These are phyloP conservation scores for Penicillium sp. DNA, from an alignment of 2,329 filamentous ascomycete species.

Conservation along the genomic window DNA sequence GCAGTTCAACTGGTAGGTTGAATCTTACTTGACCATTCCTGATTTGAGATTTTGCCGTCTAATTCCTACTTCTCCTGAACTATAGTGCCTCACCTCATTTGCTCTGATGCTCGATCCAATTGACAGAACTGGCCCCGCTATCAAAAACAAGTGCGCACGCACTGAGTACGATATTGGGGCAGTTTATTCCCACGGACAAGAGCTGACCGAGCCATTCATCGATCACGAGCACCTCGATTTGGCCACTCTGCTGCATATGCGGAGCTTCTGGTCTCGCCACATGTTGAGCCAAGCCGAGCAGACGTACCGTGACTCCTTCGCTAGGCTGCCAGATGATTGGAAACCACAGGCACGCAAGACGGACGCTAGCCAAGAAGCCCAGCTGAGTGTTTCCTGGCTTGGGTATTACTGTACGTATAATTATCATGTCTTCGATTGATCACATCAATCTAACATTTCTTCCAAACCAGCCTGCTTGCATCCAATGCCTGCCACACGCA, in stretches of 20 bases:
- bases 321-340: slow-evolving; percentile 12
- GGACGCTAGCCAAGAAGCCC: slow-evolving; percentile 3
- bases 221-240: slow-evolving; percentile 29
- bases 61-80: slow-evolving; percentile 8
- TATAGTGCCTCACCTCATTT: slow-evolving; percentile 37
- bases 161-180: slow-evolving; percentile 35
- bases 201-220: slow-evolving; percentile 17
- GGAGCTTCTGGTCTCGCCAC: slow-evolving; percentile 48
- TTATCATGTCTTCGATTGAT: neutral
- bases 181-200: slow-evolving; percentile 30
- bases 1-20: slow-evolving; percentile 34
- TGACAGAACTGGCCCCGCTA: slow-evolving; percentile 3
- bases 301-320: slow-evolving; percentile 31
- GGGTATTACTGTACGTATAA: slow-evolving; percentile 38
- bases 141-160: slow-evolving; percentile 26
- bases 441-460: slow-evolving; percentile 1
- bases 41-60: slow-evolving; percentile 5
- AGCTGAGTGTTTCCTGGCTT: slow-evolving; percentile 31
- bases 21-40: neutral
- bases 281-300: slow-evolving; percentile 31
- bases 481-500: slow-evolving; percentile 30
- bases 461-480: slow-evolving; percentile 39
- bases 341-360: slow-evolving; percentile 26
- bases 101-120: slow-evolving; percentile 30
- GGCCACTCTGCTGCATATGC: slow-evolving; percentile 39